Percentiles rank a stretch among this genome's conserved stretches.
Evolutionary conservation across 768 basidiomycete genomes (phyloP).

Genomic region (Mycena capillaripes): DNA sequence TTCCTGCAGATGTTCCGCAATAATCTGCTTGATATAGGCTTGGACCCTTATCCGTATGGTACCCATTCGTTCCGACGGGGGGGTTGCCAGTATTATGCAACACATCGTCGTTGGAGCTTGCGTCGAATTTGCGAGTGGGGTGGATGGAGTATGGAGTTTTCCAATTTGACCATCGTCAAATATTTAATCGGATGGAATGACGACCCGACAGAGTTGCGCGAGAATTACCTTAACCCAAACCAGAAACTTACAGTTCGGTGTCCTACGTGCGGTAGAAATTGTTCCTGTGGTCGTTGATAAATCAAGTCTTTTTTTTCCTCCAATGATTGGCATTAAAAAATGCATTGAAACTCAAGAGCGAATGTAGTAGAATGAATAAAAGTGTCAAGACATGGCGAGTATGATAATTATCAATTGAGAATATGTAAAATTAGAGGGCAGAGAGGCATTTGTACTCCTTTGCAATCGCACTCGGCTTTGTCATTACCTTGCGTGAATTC

Average conservation of each 20-base stretch:
- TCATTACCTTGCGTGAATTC: slow-evolving; percentile 21
- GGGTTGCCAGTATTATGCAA: no score
- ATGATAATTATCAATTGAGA: background rate
- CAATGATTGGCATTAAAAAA: no score
- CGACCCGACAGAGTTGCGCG: slow-evolving; percentile 45
- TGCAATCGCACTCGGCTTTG: slow-evolving; percentile 29
- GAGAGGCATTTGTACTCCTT: slow-evolving; percentile 14
- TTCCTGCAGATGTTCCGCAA: slow-evolving; percentile 56
- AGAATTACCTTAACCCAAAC: slow-evolving; percentile 54
- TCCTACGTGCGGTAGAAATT: slow-evolving; percentile 46
- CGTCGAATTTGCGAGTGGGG: slow-evolving; percentile 60
- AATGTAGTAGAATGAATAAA: no score
- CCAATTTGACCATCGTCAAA: slow-evolving; percentile 55
- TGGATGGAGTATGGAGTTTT: slow-evolving; percentile 59
- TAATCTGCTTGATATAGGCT: slow-evolving; percentile 54
- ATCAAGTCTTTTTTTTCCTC: background rate
- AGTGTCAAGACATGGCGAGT: no score
- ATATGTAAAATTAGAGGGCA: slow-evolving; percentile 21
- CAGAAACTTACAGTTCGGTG: slow-evolving; percentile 41
- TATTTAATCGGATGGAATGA: slow-evolving; percentile 59
- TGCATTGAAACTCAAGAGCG: no score
- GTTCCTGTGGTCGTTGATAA: slow-evolving; percentile 41
- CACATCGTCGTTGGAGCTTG: slow-evolving; percentile 49
- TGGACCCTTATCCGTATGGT: slow-evolving; percentile 54
- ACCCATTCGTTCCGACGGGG: slow-evolving; percentile 58